Base-by-base conservation (phyloP, 768 basidiomycete genomes). In the Termitomyces sp. region DNA sequence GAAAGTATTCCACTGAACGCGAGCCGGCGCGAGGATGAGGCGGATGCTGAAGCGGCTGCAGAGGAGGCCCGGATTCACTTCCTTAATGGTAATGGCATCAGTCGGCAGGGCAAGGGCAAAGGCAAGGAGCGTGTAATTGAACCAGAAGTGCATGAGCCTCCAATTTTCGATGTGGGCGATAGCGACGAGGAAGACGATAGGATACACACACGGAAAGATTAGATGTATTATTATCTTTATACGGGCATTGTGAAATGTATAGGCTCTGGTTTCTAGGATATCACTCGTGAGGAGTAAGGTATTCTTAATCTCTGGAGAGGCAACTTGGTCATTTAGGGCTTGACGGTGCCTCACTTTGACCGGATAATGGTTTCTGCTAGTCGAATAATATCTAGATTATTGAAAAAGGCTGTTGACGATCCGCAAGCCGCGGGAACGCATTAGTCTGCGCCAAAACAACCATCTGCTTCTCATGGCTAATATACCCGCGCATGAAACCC, bases 381-480 rank as follows among this genome's bases (percentile, higher is more conserved):
- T 46, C 11, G 33, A 3, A 48, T 18, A 48, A 0, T 46, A 55
- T 45, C 49, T 68, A 74, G 54, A 78, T 68, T 55, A 71, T 63
- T 33, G 73, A 65, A 68, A 78, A 87, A 1, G 89, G 87, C 6
- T 79, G 71, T 37, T 77, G 78, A 36, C 86, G 75, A 61, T 91
- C 89, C 30, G 78, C 82, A 16, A 92, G 71, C 60, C 80, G 79
- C 3, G 95, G 93, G 69, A 97, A 98, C 7, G 93, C 83, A 66
- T 88, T 90, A 24, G 78, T 80, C 62, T 83, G 82, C 1, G 92
- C 87, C 47, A 98, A 71, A 6, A 99, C 97, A 5, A 98, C 93
- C 84, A 89, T 93, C 75, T 92, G 90, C 72, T 91, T 91, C 68
- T 91, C 92, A 67, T 99, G 97, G 52, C 93, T 94, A 66, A 99